Percentiles rank a stretch among this genome's conserved stretches.
phyloP scores from a whole-genome alignment of 768 basidiomycete genomes.

The Tulasnella sp. region DNA sequence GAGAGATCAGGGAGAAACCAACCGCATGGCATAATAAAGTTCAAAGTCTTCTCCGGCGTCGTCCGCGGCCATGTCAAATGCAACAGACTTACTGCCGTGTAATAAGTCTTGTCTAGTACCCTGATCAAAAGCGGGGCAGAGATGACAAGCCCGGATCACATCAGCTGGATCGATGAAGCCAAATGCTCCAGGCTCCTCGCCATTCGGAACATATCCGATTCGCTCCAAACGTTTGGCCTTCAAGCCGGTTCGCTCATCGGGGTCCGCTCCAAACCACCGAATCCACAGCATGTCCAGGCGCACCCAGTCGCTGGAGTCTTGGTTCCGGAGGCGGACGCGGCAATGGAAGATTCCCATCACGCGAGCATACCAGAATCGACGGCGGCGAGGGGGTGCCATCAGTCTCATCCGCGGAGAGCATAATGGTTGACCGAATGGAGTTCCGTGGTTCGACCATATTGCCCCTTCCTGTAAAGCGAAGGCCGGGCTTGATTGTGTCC shows the following conservation, averaged over 20 bases:
- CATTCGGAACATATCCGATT: constrained; percentile 29
- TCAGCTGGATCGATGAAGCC: constrained; percentile 36
- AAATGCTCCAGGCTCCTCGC: constrained; percentile 25
- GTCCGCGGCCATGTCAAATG: constrained; percentile 11
- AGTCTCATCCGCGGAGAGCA: neutral
- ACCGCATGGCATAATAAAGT: constrained; percentile 31
- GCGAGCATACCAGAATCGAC: constrained; percentile 19
- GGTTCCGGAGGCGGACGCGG: neutral
- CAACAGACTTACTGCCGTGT: neutral
- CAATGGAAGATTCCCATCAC: constrained; percentile 9
- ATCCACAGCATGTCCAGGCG: constrained; percentile 36
- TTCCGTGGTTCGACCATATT: neutral
- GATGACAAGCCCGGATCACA: constrained; percentile 31
- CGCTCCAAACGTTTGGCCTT: constrained; percentile 24
- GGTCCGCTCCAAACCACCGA: constrained; percentile 28
- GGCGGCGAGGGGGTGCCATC: neutral
- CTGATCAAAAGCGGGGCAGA: constrained; percentile 32
- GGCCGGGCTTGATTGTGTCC: constrained; percentile 1
- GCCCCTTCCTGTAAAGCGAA: neutral
- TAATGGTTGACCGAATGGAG: neutral
- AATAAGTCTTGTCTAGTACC: constrained; percentile 17
- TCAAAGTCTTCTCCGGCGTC: constrained; percentile 24
- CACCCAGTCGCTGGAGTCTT: neutral
- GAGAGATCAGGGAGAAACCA: neutral
- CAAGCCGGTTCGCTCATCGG: constrained; percentile 21